phyloP scores from a whole-genome alignment of 352 stramenopile species.

The Bremia lactucae region DNA sequence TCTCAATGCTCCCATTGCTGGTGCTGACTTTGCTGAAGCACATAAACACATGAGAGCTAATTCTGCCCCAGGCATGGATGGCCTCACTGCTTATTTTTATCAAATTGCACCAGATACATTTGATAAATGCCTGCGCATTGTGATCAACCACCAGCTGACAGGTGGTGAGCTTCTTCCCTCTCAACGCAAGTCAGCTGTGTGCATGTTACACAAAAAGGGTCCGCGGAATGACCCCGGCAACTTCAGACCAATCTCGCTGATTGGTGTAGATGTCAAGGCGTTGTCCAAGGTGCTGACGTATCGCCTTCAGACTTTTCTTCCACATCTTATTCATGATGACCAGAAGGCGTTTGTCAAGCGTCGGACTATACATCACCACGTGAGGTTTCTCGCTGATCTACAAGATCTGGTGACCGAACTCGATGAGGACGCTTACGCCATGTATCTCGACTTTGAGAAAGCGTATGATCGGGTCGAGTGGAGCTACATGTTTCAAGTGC shows the following conservation, averaged over 20 bases:
- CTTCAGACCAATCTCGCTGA: background rate
- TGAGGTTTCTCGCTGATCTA: no score
- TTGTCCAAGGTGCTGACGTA: background rate
- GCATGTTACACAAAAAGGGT: background rate
- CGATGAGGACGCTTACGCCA: no score
- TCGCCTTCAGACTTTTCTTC: background rate
- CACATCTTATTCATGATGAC: background rate
- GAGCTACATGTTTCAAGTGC: background rate
- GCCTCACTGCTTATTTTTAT: background rate
- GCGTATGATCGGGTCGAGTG: no score
- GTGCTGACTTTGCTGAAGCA: background rate
- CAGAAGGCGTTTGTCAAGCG: background rate
- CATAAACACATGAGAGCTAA: background rate
- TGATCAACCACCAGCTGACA: background rate
- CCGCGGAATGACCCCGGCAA: background rate
- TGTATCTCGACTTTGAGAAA: no score
- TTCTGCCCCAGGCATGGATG: background rate
- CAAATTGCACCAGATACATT: background rate
- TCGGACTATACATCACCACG: background rate
- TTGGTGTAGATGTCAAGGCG: background rate
- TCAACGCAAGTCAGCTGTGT: no score
- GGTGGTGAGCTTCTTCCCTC: background rate
- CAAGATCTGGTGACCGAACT: no score
- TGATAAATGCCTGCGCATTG: background rate
- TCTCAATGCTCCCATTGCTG: background rate